Base-by-base conservation (phyloP, 1,284 basidiomycete species). In the Ganoderma boninense region DNA sequence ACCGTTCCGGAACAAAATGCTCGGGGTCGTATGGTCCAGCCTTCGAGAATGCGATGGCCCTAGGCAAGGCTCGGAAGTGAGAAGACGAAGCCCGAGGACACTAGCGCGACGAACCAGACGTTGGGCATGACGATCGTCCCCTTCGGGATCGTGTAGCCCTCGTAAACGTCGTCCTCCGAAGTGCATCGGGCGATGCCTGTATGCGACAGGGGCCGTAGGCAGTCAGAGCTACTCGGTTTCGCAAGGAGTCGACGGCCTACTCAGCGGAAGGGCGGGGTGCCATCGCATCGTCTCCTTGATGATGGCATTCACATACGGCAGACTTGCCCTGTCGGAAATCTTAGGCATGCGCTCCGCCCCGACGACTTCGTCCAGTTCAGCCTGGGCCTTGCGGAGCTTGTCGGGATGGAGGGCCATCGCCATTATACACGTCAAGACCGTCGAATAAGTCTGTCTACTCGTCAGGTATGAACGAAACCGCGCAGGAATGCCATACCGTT, bases 241-340 rank as follows among this genome's bases (percentile, higher is more conserved):
- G 52, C 38, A 42, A 69, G n/a, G 29, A 14, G 5, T 20, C 1
- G 32, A n/a, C 11, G n/a, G 14, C 62, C 10, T 52, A 64, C 62
- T 64, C 16, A 64, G 32, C 14, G 62, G 62, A 14, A 64, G 29
- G 11, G 62, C 62, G 1, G 62, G 62, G 46, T 43, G 44, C 75
- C 62, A 68, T 29, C 35, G 43, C n/a, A 52, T 64, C 35, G 62
- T 52, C 44, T 83, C 82, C 60, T 79, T 78, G n/a, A 81, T 70
- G 13, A 80, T 62, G 0, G 79, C 80, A 20, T 77, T 71, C 4
- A 82, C 62, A 68, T 81, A 83, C 0, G 81, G 80, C 16, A 82
- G 69, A 2, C 54, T 66, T 0, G 74, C 73, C 14, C 76, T 46
- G 61, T 83, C 81, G 6, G 74, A 73, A 59, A 80, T 78, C 10